phyloP scores from a whole-genome alignment of 306 rosid species.

The Calophaca sinica region DNA sequence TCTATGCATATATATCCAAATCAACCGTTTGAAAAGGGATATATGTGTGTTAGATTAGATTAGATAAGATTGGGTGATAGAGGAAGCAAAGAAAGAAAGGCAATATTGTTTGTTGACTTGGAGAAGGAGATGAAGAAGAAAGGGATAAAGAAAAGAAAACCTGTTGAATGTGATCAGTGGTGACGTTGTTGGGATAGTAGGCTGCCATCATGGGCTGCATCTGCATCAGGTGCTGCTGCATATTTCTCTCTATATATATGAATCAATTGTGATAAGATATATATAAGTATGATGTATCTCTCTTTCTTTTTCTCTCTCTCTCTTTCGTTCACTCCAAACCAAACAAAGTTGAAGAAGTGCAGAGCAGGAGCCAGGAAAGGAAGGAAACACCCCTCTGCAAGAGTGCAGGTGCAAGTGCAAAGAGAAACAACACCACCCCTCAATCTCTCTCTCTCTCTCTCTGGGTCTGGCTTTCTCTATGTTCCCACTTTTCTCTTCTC shows the following conservation, averaged over 20 bases:
- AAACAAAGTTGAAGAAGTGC: slow-evolving; percentile 38
- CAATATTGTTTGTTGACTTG: neutral
- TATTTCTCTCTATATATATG: slow-evolving; percentile 42
- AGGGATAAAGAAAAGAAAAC: slow-evolving; percentile 38
- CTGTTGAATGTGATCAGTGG: slow-evolving; percentile 99
- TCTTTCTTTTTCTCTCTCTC: slow-evolving; percentile 48
- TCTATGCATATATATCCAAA: too few species aligned
- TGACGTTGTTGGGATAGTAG: slow-evolving; percentile 96
- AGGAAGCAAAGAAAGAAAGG: too few species aligned
- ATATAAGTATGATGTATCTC: neutral
- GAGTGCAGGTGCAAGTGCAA: slow-evolving; percentile 45
- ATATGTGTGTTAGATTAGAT: too few species aligned
- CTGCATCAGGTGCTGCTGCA: slow-evolving; percentile 99
- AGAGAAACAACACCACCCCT: slow-evolving; percentile 31
- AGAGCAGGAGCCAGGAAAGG: slow-evolving; percentile 41
- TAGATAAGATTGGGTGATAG: too few species aligned
- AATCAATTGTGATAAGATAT: too few species aligned
- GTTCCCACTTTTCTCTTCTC: slow-evolving; percentile 29
- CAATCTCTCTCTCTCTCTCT: neutral
- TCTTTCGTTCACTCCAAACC: slow-evolving; percentile 19
- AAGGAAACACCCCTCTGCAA: neutral
- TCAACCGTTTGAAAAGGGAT: too few species aligned
- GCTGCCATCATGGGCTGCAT: slow-evolving; percentile 99
- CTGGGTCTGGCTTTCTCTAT: slow-evolving; percentile 3
- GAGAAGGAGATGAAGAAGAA: neutral